Base-by-base conservation (phyloP, 305 asterid genomes). In the Solanum hybrid region DNA sequence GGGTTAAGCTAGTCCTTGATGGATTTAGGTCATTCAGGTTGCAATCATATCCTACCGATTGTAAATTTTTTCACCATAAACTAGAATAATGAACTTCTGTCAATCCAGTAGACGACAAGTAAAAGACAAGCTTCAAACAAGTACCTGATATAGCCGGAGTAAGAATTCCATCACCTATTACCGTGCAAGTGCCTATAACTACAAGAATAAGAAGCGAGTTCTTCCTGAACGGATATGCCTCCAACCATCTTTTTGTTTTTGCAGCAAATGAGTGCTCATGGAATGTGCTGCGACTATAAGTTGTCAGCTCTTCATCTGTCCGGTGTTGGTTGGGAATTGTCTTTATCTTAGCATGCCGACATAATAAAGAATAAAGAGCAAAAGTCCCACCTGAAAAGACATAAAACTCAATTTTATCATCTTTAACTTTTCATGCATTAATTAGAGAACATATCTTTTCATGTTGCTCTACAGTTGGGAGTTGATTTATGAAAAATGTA, bases 91-190 rank as follows among this genome's bases (percentile, higher is more conserved):
- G 45, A 84, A 31, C 31, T 84, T 84, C 87, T 6, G 29, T 51
- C 75, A 84, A 84, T 37, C 31, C 36, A 84, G 29, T 29, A 82
- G 42, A 84, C 4, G 4, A 51, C 31, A 84, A 45, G 42, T 87
- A 26, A 51, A 69, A 87, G 19, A 71, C 89, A 87, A 87, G 78
- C 29, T 73, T 73, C 76, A 69, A 4, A 76, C 45, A 88, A 89
- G 66, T 92, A 96, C 99, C 99, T 51, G 99, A 97, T 89, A 97
- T 96, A 86, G 99, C 99, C 71, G 99, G 99, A 89, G 99, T 97
- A 89, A 97, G 99, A 93, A 97, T 97, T 87, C 99, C 99, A 93
- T 97, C 99, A 17, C 99, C 99, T 89, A 97, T 95, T 80, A 97
- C 97, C 98, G 94, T 97, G 94, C 99, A 97, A 12, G 99, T 96